Evolutionary conservation across 495 filamentous ascomycete genomes (phyloP).

Genomic region (Penicillium odoratum): DNA sequence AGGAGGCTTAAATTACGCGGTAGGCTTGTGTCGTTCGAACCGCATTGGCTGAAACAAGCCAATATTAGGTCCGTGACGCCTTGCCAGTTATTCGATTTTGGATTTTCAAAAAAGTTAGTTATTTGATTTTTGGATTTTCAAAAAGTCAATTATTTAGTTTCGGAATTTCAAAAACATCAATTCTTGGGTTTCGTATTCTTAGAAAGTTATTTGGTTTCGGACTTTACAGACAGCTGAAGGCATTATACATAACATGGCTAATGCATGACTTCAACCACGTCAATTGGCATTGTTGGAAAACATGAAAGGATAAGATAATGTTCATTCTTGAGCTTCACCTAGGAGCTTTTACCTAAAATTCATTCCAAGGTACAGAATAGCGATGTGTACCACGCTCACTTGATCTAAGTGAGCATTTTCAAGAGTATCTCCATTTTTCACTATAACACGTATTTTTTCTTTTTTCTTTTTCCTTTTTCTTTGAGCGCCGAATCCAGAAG

Average conservation of each 20-base stretch:
- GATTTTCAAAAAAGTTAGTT: neutral
- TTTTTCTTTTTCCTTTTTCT: neutral
- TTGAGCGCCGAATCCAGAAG: neutral
- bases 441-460: neutral
- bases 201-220: too few species aligned
- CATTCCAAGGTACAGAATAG: neutral
- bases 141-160: too few species aligned
- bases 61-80: neutral
- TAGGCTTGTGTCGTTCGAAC: conserved; percentile 8
- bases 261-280: too few species aligned
- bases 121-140: neutral
- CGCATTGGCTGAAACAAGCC: neutral
- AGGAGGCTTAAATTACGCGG: conserved; percentile 15
- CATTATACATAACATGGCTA: too few species aligned
- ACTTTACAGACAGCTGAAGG: too few species aligned
- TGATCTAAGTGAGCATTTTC: neutral
- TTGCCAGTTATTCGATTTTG: neutral
- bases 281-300: neutral
- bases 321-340: neutral
- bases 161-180: too few species aligned
- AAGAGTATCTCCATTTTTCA: neutral
- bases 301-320: neutral
- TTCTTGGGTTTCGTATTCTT: too few species aligned
- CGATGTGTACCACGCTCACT: neutral
- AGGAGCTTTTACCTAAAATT: too few species aligned